Evolutionary conservation across 2,329 filamentous ascomycete species (phyloP).

Genomic region (Alternaria dauci): DNA sequence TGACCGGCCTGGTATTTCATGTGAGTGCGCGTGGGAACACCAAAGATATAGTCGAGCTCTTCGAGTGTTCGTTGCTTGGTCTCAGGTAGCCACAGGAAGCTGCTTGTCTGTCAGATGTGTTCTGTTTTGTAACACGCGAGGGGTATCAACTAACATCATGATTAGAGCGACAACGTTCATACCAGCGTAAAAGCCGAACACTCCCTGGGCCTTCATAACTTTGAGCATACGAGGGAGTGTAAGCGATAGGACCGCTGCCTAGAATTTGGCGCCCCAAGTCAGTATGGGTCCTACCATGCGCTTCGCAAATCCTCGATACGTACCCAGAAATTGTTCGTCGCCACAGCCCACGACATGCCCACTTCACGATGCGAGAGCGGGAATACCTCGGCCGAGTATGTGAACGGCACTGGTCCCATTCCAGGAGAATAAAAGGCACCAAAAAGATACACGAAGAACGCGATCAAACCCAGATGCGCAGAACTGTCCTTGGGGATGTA

Average conservation of each 20-base stretch:
- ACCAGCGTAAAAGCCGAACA: slow-evolving; percentile 69
- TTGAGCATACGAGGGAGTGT: slow-evolving; percentile 68
- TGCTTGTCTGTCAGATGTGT: background rate
- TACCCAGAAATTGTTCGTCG: slow-evolving; percentile 69
- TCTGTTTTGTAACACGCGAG: background rate
- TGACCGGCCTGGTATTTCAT: slow-evolving; percentile 44
- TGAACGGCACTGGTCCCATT: slow-evolving; percentile 59
- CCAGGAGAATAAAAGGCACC: slow-evolving; percentile 53
- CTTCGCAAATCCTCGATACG: background rate
- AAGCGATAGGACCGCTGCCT: slow-evolving; percentile 64
- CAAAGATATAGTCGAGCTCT: slow-evolving; percentile 62
- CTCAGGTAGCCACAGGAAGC: slow-evolving; percentile 64
- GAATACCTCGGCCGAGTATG: slow-evolving; percentile 66
- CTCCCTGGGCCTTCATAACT: slow-evolving; percentile 61
- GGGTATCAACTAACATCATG: slow-evolving; percentile 60
- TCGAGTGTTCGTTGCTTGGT: slow-evolving; percentile 60
- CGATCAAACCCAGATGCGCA: slow-evolving; percentile 60
- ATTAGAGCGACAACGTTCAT: slow-evolving; percentile 68
- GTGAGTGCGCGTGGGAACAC: slow-evolving; percentile 53
- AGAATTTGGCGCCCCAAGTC: background rate
- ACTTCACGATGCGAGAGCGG: slow-evolving; percentile 75
- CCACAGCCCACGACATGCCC: slow-evolving; percentile 74
- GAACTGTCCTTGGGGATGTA: slow-evolving; percentile 54
- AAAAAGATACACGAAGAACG: slow-evolving; percentile 66
- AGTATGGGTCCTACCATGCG: background rate